Percentiles rank a stretch among this genome's conserved stretches.
phyloP scores from a whole-genome alignment of 2,329 filamentous ascomycete genomes.

The Ilyonectria mors-panacis region DNA sequence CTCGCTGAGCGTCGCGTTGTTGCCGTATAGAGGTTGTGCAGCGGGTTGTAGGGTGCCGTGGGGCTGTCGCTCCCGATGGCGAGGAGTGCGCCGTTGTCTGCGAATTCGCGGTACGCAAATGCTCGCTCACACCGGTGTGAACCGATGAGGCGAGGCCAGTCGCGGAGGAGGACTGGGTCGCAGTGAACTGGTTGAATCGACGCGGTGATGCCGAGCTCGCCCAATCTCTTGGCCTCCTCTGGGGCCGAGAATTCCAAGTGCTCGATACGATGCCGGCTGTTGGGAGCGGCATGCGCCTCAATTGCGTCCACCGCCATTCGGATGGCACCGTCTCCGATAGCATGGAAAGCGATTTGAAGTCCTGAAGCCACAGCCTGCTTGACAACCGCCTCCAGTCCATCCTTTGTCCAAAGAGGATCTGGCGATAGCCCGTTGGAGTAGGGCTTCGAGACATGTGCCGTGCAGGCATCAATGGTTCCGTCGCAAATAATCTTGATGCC shows the following conservation, averaged over 20 bases:
- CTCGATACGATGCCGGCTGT: slow-evolving; percentile 26
- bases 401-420: slow-evolving; percentile 16
- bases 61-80: slow-evolving; percentile 70
- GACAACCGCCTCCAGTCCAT: slow-evolving; percentile 13
- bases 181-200: slow-evolving; percentile 27
- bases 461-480: slow-evolving; percentile 75
- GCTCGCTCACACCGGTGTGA: slow-evolving; percentile 66
- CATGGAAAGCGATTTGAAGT: slow-evolving; percentile 33
- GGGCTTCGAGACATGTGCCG: slow-evolving; percentile 68
- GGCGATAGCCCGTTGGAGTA: slow-evolving; percentile 53
- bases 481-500: slow-evolving; percentile 75
- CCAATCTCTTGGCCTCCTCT: slow-evolving; percentile 25
- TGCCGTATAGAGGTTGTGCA: slow-evolving; percentile 68
- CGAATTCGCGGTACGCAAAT: slow-evolving; percentile 73
- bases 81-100: slow-evolving; percentile 63
- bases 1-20: slow-evolving; percentile 66
- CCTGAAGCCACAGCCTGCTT: slow-evolving; percentile 16
- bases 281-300: slow-evolving; percentile 15
- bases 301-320: slow-evolving; percentile 24
- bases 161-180: slow-evolving; percentile 24
- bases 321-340: slow-evolving; percentile 40
- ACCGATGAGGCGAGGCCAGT: slow-evolving; percentile 60
- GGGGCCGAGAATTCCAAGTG: slow-evolving; percentile 24
- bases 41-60: slow-evolving; percentile 66
- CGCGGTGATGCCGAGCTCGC: slow-evolving; percentile 24